Percentiles rank a stretch among this genome's conserved stretches.
Conservation (phyloP, 192 early-diverging fungal genomes). For the Entophlyctis luteolus region DNA sequence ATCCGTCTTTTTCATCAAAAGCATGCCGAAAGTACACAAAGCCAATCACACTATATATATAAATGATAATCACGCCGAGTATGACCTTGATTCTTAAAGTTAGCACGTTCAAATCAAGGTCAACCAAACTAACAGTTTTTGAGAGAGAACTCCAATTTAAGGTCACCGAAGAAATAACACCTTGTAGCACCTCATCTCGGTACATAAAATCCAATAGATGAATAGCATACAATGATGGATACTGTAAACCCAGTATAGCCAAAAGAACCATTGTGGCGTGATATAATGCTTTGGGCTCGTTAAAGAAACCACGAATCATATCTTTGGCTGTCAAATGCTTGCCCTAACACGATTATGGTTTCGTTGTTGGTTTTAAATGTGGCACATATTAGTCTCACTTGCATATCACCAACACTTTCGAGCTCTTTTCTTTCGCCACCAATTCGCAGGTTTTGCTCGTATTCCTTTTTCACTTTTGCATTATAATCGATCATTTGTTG, state of each 20-base stretch:
- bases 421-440: slow-evolving; percentile 15
- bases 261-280: slow-evolving; percentile 29
- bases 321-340: slow-evolving; percentile 3
- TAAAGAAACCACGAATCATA: slow-evolving; percentile 20
- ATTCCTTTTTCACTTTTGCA: slow-evolving; percentile 3
- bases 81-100: slow-evolving; percentile 10
- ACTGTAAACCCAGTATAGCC: slow-evolving; percentile 29
- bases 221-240: slow-evolving; percentile 29
- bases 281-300: slow-evolving; percentile 33
- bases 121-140: slow-evolving; percentile 22
- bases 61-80: slow-evolving; percentile 38
- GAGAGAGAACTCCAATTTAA: slow-evolving; percentile 36
- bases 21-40: slow-evolving; percentile 34
- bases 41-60: slow-evolving; percentile 32
- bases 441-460: slow-evolving; percentile 3
- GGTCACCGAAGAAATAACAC: slow-evolving; percentile 35
- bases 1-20: slow-evolving; percentile 21
- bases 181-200: slow-evolving; percentile 36
- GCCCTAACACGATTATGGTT: background rate
- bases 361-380: background rate
- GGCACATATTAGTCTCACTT: too few relatives aligned
- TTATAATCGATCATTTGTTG: slow-evolving; percentile 17
- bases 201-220: slow-evolving; percentile 40
- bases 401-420: slow-evolving; percentile 10
- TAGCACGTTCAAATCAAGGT: background rate